A percentile compares a stretch with the other conserved stretches of the same genome.
Conservation (phyloP, 116 monocot genomes). For the Posidonia oceanica region DNA sequence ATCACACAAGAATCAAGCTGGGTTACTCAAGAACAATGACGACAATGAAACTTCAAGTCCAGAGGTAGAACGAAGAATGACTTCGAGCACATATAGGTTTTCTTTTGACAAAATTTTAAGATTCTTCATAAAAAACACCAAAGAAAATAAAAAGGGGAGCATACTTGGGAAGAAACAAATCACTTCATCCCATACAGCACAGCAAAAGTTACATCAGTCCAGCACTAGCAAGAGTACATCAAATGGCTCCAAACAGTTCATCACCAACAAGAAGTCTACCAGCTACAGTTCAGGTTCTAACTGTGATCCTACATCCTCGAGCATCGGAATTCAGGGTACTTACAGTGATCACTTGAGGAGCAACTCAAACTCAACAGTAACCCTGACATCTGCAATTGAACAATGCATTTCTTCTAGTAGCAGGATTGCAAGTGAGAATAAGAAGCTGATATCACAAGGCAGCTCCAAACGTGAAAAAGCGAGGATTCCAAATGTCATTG, state of each 20-base stretch:
- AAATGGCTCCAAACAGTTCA: conserved; percentile 13
- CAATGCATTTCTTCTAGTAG: neutral
- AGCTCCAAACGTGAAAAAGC: conserved; percentile 19
- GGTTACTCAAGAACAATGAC: conserved; percentile 41
- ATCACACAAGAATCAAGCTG: conserved; percentile 23
- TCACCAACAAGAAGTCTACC: conserved; percentile 18
- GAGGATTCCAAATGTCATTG: conserved; percentile 71
- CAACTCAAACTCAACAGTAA: conserved; percentile 3
- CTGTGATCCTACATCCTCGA: neutral
- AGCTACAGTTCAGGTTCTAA: conserved; percentile 15
- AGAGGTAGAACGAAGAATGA: conserved; percentile 15
- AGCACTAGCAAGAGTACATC: conserved; percentile 15
- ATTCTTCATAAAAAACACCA: conserved; percentile 2
- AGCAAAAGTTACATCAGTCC: conserved; percentile 2
- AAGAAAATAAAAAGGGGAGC: neutral
- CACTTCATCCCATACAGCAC: conserved; percentile 1
- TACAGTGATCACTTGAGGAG: conserved; percentile 7
- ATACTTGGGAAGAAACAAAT: conserved; percentile 7
- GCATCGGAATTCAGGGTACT: neutral
- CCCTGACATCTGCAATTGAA: neutral
- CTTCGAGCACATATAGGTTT: conserved; percentile 14
- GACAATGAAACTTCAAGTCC: conserved; percentile 28
- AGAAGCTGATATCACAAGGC: conserved; percentile 8
- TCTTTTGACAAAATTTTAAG: conserved; percentile 23
- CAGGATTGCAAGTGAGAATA: conserved; percentile 3